These are phyloP conservation scores for Zoysia pacifica DNA, from an alignment of 176 grass and related monocot species.

Conservation along the genomic window DNA sequence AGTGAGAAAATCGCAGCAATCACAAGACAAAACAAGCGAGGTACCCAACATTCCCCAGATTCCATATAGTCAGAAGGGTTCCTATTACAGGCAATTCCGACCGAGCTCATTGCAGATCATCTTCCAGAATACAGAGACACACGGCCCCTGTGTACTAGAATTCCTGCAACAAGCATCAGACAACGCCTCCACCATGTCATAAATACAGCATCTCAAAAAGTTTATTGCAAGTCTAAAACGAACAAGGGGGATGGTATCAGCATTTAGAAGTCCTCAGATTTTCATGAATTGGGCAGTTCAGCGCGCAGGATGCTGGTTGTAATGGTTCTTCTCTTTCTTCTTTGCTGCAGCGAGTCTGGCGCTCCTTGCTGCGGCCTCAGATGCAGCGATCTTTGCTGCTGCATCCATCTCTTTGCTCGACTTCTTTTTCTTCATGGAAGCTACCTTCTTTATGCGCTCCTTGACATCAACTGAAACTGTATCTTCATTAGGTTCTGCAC, in stretches of 20 bases:
- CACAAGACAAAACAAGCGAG: not conserved
- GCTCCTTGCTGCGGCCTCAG: slow-evolving; percentile 72
- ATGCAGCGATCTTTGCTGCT: slow-evolving; percentile 68
- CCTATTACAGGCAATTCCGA: slow-evolving; percentile 33
- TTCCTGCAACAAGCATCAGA: slow-evolving; percentile 15
- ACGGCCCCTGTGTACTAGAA: not conserved
- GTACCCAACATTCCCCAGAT: slow-evolving; percentile 24
- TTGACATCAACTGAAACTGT: slow-evolving; percentile 61
- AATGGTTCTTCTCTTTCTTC: slow-evolving; percentile 96
- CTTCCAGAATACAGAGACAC: slow-evolving; percentile 25
- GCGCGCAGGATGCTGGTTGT: slow-evolving; percentile 87
- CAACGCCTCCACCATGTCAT: slow-evolving; percentile 25
- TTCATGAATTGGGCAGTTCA: slow-evolving; percentile 32
- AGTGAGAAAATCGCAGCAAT: not conserved
- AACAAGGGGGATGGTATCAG: slow-evolving; percentile 38
- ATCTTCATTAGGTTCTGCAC: slow-evolving; percentile 51
- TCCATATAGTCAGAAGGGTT: slow-evolving; percentile 34
- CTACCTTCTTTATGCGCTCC: slow-evolving; percentile 80
- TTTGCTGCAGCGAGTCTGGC: slow-evolving; percentile 74
- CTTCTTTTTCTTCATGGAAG: slow-evolving; percentile 86
- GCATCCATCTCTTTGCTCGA: slow-evolving; percentile 73
- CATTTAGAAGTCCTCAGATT: not conserved
- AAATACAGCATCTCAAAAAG: slow-evolving; percentile 17
- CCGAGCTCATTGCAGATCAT: slow-evolving; percentile 17
- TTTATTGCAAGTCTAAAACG: slow-evolving; percentile 30